Conservation (phyloP, 805 yeast species). For the Saccharomycopsis fodiens region DNA sequence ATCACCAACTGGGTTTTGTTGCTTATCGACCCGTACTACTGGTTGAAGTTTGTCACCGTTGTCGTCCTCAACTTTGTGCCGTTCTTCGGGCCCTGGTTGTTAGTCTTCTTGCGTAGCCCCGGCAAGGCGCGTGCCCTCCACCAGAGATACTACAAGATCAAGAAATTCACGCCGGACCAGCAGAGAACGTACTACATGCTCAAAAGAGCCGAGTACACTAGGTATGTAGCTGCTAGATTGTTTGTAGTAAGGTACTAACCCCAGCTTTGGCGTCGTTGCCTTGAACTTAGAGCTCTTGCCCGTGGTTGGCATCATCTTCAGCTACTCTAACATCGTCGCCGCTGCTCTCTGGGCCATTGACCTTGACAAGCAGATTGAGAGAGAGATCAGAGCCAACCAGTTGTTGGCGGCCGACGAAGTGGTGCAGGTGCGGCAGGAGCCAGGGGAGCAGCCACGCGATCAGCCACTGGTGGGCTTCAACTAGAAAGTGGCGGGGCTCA, state of each 20-base stretch:
- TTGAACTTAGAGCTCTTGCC: conserved; percentile 20
- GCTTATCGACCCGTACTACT: conserved; percentile 14
- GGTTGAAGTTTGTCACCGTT: conserved; percentile 14
- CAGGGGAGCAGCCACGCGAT: no score
- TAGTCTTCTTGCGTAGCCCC: conserved; percentile 19
- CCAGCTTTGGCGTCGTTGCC: conserved; percentile 20
- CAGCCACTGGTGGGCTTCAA: no score
- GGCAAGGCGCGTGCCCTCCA: conserved; percentile 20
- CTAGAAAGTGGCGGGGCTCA: no score
- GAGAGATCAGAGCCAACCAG: conserved; percentile 5
- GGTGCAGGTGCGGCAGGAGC: no score
- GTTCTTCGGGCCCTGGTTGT: conserved; percentile 20
- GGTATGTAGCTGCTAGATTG: neutral
- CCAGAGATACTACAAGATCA: conserved; percentile 13
- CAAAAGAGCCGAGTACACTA: conserved; percentile 17
- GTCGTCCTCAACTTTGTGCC: conserved; percentile 19
- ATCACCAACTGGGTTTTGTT: conserved; percentile 6
- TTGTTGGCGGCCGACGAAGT: no score
- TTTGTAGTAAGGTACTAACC: neutral
- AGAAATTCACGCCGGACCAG: conserved; percentile 10
- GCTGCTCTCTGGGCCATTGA: conserved; percentile 21
- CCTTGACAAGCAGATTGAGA: conserved; percentile 16
- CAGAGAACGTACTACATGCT: conserved; percentile 14
- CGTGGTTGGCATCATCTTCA: conserved; percentile 20
- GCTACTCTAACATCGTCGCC: conserved; percentile 20